These are phyloP conservation scores for Phialophora tarda DNA, from an alignment of 2,329 filamentous ascomycete genomes.

Conservation along the genomic window DNA sequence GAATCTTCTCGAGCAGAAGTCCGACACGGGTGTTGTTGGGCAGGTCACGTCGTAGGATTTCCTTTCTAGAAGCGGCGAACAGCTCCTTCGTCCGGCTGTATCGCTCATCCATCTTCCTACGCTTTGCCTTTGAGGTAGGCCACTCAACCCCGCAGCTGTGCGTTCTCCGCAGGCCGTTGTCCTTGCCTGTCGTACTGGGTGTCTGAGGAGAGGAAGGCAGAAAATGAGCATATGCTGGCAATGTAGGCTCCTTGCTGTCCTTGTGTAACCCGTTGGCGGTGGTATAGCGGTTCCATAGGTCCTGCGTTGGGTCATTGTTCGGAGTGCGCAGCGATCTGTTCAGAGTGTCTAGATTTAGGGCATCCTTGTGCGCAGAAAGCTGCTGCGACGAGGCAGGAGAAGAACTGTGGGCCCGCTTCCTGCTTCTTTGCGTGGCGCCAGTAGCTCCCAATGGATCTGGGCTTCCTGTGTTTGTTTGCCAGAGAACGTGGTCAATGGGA, in stretches of 20 bases:
- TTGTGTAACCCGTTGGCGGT: conserved; percentile 55
- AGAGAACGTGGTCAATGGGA: conserved; percentile 66
- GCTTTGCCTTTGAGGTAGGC: conserved; percentile 66
- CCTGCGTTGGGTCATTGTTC: conserved; percentile 72
- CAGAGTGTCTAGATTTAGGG: conserved; percentile 65
- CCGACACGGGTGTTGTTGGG: conserved; percentile 55
- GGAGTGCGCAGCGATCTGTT: conserved; percentile 68
- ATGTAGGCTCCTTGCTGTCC: conserved; percentile 54
- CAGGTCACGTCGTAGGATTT: conserved; percentile 47
- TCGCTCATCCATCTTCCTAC: conserved; percentile 62
- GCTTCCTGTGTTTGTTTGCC: conserved; percentile 58
- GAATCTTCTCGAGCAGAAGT: conserved; percentile 70
- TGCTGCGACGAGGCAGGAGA: conserved; percentile 67
- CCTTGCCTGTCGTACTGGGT: conserved; percentile 54
- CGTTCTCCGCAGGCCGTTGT: conserved; percentile 64
- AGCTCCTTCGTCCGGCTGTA: conserved; percentile 54
- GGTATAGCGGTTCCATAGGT: conserved; percentile 78
- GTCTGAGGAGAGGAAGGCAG: conserved; percentile 75
- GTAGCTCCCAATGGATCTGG: conserved; percentile 53
- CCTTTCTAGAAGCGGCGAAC: conserved; percentile 50
- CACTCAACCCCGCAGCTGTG: conserved; percentile 73
- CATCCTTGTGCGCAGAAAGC: conserved; percentile 48
- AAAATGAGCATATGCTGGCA: conserved; percentile 67
- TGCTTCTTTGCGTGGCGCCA: conserved; percentile 55
- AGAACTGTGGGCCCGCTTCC: conserved; percentile 74